Percentiles rank a stretch among this genome's conserved stretches.
These are phyloP conservation scores for Heterobasidion occidentale DNA, from an alignment of 1,284 basidiomycete genomes.

Conservation along the genomic window DNA sequence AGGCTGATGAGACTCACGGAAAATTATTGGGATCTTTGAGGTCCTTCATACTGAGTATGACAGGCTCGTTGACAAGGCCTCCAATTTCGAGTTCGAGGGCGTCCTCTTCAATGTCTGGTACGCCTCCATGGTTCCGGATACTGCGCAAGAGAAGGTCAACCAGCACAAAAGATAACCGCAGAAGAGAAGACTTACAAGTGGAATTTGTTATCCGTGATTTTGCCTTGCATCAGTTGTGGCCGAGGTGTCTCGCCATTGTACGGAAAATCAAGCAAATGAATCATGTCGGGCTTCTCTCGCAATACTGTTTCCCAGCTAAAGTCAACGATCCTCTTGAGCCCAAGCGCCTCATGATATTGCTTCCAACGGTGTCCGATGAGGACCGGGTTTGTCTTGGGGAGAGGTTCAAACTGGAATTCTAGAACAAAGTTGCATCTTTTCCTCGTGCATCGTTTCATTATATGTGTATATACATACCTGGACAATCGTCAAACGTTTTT, in stretches of 20 bases:
- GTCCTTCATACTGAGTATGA: slow-evolving; percentile 36
- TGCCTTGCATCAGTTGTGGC: slow-evolving; percentile 32
- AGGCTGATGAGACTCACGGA: slow-evolving; percentile 26
- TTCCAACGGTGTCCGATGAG: slow-evolving; percentile 47
- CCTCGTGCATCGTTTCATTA: background rate
- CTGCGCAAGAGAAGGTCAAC: slow-evolving; percentile 16
- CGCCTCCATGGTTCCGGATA: slow-evolving; percentile 40
- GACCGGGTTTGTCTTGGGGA: slow-evolving; percentile 45
- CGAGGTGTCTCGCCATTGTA: slow-evolving; percentile 44
- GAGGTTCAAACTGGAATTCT: slow-evolving; percentile 44
- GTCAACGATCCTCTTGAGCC: slow-evolving; percentile 37
- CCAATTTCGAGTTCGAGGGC: slow-evolving; percentile 39
- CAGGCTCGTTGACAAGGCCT: slow-evolving; percentile 37
- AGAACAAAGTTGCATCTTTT: background rate
- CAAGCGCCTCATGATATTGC: slow-evolving; percentile 44
- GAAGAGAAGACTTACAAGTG: slow-evolving; percentile 32
- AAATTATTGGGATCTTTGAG: slow-evolving; percentile 37
- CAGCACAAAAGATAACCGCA: background rate
- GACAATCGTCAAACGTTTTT: slow-evolving; percentile 33
- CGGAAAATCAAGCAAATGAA: slow-evolving; percentile 46
- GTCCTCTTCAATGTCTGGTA: slow-evolving; percentile 37
- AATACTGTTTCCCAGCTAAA: slow-evolving; percentile 46
- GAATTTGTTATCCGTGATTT: slow-evolving; percentile 37
- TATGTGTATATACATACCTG: slow-evolving; percentile 21
- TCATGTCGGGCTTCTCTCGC: slow-evolving; percentile 44